phyloP scores from a whole-genome alignment of 306 rosid genomes.

The Quercus wislizeni region DNA sequence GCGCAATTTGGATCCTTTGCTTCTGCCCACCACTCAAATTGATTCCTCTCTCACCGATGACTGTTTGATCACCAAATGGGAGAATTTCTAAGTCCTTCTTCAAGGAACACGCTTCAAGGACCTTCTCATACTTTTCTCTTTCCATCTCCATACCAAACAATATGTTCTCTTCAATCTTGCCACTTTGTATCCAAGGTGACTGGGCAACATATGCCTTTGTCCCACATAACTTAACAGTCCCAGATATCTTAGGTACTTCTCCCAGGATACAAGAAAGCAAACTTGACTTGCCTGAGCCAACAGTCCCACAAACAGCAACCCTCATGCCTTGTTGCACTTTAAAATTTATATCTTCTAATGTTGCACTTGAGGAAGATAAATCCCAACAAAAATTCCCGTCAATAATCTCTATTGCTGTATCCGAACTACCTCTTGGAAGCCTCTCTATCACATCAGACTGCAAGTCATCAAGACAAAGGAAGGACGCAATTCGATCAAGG shows the following conservation, averaged over 20 bases:
- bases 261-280: too few relatives aligned
- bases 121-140: slow-evolving; percentile 57
- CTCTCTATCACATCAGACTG: slow-evolving; percentile 54
- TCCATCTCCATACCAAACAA: slow-evolving; percentile 76
- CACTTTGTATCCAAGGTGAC: slow-evolving; percentile 93
- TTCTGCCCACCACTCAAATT: slow-evolving; percentile 92
- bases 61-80: slow-evolving; percentile 76
- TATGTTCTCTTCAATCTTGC: slow-evolving; percentile 72
- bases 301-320: too few relatives aligned
- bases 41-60: slow-evolving; percentile 85
- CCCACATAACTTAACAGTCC: slow-evolving; percentile 67
- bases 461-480: slow-evolving; percentile 70
- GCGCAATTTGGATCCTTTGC: slow-evolving; percentile 83
- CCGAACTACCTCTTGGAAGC: slow-evolving; percentile 61
- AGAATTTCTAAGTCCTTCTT: slow-evolving; percentile 72
- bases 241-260: slow-evolving; percentile 62
- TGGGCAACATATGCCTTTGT: slow-evolving; percentile 85
- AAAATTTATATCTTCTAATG: too few relatives aligned
- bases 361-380: slow-evolving; percentile 31
- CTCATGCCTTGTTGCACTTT: too few relatives aligned
- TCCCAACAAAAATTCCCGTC: slow-evolving; percentile 88
- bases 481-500: slow-evolving; percentile 68
- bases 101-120: slow-evolving; percentile 78
- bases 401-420: slow-evolving; percentile 53
- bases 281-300: too few relatives aligned